These are phyloP conservation scores for Globisporangium paddicum DNA, from an alignment of 352 stramenopile species.

Conservation along the genomic window DNA sequence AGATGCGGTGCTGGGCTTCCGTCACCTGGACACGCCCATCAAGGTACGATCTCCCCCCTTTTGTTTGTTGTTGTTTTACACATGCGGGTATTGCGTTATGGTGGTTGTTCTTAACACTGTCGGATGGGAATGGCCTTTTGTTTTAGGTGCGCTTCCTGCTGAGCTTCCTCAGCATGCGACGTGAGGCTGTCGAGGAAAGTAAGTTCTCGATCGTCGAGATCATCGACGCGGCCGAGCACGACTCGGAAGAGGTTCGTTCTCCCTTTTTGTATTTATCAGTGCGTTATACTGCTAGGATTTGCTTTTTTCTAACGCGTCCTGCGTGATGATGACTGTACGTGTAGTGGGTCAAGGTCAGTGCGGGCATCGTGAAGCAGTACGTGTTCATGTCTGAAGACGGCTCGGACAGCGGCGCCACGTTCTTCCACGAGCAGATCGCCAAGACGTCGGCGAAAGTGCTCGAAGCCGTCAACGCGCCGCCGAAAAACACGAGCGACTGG, in stretches of 20 bases:
- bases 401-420: slow-evolving; percentile 37
- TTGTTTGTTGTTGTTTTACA: background rate
- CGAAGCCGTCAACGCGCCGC: slow-evolving; percentile 20
- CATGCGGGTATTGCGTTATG: background rate
- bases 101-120: background rate
- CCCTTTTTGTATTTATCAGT: background rate
- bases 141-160: slow-evolving; percentile 51
- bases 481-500: slow-evolving; percentile 12
- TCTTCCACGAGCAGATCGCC: slow-evolving; percentile 57
- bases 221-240: slow-evolving; percentile 46
- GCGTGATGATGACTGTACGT: background rate
- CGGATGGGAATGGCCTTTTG: background rate
- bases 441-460: slow-evolving; percentile 40
- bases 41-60: slow-evolving; percentile 37
- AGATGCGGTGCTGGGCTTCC: slow-evolving; percentile 55
- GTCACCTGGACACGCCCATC: slow-evolving; percentile 54
- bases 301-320: background rate
- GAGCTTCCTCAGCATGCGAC: slow-evolving; percentile 56
- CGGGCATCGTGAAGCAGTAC: slow-evolving; percentile 67
- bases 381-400: slow-evolving; percentile 41
- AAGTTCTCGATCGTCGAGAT: slow-evolving; percentile 47
- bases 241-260: slow-evolving; percentile 48
- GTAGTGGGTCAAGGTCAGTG: slow-evolving; percentile 61
- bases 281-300: background rate
- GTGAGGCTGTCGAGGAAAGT: slow-evolving; percentile 43